Percentiles rank a stretch among this genome's conserved stretches.
These are phyloP conservation scores for Colletotrichum destructivum DNA, from an alignment of 2,329 filamentous ascomycete species.

Conservation along the genomic window DNA sequence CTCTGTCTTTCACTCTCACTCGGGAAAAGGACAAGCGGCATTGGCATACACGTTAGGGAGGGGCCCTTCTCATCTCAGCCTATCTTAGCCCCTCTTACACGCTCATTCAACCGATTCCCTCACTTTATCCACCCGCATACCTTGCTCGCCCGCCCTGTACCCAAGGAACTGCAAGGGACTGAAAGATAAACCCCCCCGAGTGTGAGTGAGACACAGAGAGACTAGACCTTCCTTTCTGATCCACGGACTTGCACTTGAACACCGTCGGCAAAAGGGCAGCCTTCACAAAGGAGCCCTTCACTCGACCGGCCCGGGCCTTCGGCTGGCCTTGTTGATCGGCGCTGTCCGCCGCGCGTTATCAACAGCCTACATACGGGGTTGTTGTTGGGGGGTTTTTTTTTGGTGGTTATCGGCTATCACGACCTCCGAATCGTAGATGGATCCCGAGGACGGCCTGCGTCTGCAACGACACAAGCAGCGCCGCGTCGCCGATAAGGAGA, in stretches of 20 bases:
- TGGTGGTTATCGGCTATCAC: conserved; percentile 34
- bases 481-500: conserved; percentile 47
- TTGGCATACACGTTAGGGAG: background rate
- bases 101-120: conserved; percentile 11
- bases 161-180: conserved; percentile 24
- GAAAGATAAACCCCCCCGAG: too few relatives aligned
- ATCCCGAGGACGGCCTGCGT: conserved; percentile 39
- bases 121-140: conserved; percentile 34
- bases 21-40: conserved; percentile 12
- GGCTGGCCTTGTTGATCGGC: conserved; percentile 31
- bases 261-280: background rate
- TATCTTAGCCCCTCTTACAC: conserved; percentile 36
- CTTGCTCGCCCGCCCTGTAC: conserved; percentile 23
- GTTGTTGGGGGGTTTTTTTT: background rate
- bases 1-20: background rate
- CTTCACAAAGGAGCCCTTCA: background rate
- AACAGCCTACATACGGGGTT: too few relatives aligned
- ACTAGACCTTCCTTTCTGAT: conserved; percentile 14
- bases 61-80: conserved; percentile 4
- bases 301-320: conserved; percentile 37
- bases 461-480: conserved; percentile 45
- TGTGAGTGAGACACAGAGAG: background rate
- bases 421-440: conserved; percentile 32
- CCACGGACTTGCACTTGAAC: conserved; percentile 1
- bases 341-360: conserved; percentile 16